Conservation (phyloP, 306 rosid genomes). For the Malus sylvestris region DNA sequence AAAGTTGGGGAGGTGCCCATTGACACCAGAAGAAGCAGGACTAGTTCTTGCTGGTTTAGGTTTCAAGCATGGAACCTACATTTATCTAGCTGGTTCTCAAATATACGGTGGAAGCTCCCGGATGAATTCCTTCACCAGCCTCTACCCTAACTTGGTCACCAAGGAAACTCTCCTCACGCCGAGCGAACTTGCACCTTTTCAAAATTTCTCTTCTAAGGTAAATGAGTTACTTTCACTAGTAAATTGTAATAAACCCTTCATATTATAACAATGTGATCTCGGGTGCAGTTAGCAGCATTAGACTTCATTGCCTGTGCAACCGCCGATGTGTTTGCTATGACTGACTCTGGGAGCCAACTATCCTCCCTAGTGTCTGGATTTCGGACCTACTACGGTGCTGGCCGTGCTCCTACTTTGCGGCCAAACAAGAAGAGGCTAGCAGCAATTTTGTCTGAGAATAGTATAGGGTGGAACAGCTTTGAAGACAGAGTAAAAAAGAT, state of each 20-base stretch:
- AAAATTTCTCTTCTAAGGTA: constrained; percentile 90
- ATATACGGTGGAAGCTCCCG: constrained; percentile 69
- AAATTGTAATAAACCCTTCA: background rate
- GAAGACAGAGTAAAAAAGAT: constrained; percentile 74
- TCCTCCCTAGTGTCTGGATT: constrained; percentile 90
- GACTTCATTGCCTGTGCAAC: constrained; percentile 90
- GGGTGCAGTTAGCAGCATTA: constrained; percentile 82
- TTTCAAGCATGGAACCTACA: constrained; percentile 55
- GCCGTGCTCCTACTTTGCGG: constrained; percentile 65
- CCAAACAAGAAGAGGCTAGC: constrained; percentile 93
- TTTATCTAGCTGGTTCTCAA: constrained; percentile 85
- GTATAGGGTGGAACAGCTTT: constrained; percentile 57
- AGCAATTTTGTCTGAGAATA: constrained; percentile 54
- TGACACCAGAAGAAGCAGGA: constrained; percentile 97
- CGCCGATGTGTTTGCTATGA: constrained; percentile 91
- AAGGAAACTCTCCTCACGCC: constrained; percentile 73
- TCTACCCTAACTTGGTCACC: constrained; percentile 80
- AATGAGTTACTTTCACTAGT: background rate
- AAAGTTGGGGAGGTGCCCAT: constrained; percentile 76
- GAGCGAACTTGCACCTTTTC: constrained; percentile 71
- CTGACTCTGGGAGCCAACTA: constrained; percentile 96
- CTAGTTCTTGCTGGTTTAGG: constrained; percentile 86
- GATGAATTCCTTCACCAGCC: constrained; percentile 66
- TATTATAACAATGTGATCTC: background rate
- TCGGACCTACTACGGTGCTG: constrained; percentile 69